A percentile compares a stretch with the other conserved stretches of the same genome.
These are phyloP conservation scores for Beauveria asiatica DNA, from an alignment of 2,329 filamentous ascomycete genomes.

Conservation along the genomic window DNA sequence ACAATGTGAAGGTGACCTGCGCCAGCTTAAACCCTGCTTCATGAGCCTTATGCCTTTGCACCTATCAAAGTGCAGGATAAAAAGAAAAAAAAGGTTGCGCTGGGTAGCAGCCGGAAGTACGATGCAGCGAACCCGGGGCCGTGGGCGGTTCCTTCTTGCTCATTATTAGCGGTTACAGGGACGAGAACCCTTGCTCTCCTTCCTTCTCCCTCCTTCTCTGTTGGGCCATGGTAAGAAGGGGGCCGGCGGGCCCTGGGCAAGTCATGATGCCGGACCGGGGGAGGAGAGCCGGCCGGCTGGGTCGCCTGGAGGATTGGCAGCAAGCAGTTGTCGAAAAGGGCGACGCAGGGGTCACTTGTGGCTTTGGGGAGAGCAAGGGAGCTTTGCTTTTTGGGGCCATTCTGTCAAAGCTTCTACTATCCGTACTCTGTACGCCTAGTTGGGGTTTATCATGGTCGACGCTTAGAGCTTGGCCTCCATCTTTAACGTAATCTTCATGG, in stretches of 20 bases:
- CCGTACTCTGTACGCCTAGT: not conserved
- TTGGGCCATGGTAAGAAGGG: not conserved
- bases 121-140: too few relatives aligned
- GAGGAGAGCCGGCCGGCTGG: constrained; percentile 1
- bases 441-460: not conserved
- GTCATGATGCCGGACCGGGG: not conserved
- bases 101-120: too few relatives aligned
- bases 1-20: too few relatives aligned
- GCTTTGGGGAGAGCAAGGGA: not conserved
- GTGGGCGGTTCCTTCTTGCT: not conserved
- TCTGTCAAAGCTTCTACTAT: too few relatives aligned
- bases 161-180: not conserved
- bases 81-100: too few relatives aligned
- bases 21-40: too few relatives aligned
- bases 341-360: not conserved
- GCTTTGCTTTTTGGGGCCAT: too few relatives aligned
- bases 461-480: not conserved
- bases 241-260: not conserved
- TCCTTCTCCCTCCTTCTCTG: not conserved
- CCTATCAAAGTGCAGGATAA: too few relatives aligned
- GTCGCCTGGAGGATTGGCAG: not conserved
- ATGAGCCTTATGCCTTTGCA: too few relatives aligned
- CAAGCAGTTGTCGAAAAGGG: not conserved
- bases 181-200: not conserved
- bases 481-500: not conserved